These are phyloP conservation scores for Tripidium arundinaceum DNA, from an alignment of 202 grass and related monocot species.

Conservation along the genomic window DNA sequence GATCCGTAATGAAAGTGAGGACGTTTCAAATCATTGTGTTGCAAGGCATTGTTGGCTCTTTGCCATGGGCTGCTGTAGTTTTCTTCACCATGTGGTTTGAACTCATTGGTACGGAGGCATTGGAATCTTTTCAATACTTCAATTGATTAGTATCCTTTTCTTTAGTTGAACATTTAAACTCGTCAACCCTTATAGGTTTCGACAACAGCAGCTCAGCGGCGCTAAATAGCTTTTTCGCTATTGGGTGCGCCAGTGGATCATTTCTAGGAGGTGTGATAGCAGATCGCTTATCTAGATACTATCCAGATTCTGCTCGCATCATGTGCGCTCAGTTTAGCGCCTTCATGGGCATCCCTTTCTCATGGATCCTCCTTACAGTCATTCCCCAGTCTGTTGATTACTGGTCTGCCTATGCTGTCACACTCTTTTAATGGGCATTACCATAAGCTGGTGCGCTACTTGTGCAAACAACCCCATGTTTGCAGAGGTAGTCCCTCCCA, in stretches of 20 bases:
- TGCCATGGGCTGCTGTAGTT: conserved; percentile 88
- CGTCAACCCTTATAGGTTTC: conserved; percentile 54
- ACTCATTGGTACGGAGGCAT: conserved; percentile 64
- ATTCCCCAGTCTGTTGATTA: conserved; percentile 74
- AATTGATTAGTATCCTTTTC: not conserved
- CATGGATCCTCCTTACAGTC: conserved; percentile 69
- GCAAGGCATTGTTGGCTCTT: conserved; percentile 90
- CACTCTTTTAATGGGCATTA: conserved; percentile 85
- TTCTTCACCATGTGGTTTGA: conserved; percentile 99
- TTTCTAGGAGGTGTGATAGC: conserved; percentile 76
- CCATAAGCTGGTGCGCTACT: conserved; percentile 89
- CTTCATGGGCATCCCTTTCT: conserved; percentile 97
- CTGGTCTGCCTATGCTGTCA: conserved; percentile 66
- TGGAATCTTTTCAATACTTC: conserved; percentile 3
- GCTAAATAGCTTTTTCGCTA: conserved; percentile 76
- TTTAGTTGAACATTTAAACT: not conserved
- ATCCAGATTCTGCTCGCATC: conserved; percentile 70
- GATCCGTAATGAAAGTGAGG: conserved; percentile 81
- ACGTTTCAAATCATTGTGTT: conserved; percentile 97
- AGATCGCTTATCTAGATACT: conserved; percentile 60
- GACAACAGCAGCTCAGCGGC: conserved; percentile 80
- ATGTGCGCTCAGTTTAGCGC: conserved; percentile 98
- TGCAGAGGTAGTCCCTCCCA: conserved; percentile 80
- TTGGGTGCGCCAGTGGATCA: conserved; percentile 71
- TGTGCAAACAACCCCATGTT: conserved; percentile 98